Conservation (phyloP, 2,329 filamentous ascomycete genomes). For the Camillea tinctor region DNA sequence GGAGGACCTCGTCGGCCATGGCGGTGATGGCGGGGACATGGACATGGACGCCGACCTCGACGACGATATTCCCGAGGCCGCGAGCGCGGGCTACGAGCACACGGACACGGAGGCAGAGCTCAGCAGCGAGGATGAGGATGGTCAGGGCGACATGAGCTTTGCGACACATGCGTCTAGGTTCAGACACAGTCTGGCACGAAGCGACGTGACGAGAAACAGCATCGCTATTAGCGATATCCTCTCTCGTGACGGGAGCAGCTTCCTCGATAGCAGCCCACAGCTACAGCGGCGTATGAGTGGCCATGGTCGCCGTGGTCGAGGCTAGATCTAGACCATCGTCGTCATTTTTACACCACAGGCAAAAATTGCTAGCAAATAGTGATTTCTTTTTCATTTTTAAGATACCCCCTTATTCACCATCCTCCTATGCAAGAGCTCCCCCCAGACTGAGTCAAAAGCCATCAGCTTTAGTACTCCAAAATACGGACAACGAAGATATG, state of each 20-base stretch:
- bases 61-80: slow-evolving; percentile 66
- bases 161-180: slow-evolving; percentile 32
- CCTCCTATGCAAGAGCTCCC: slow-evolving; percentile 9
- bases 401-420: not conserved
- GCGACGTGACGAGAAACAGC: slow-evolving; percentile 46
- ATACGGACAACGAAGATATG: slow-evolving; percentile 22
- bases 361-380: not conserved
- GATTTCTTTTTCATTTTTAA: not conserved
- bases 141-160: slow-evolving; percentile 38
- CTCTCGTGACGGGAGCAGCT: slow-evolving; percentile 57
- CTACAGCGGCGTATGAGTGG: slow-evolving; percentile 35
- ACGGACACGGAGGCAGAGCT: slow-evolving; percentile 71
- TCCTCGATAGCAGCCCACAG: slow-evolving; percentile 55
- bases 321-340: slow-evolving; percentile 10
- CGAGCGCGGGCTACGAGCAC: slow-evolving; percentile 68
- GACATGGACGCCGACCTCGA: slow-evolving; percentile 70
- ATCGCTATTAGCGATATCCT: slow-evolving; percentile 57
- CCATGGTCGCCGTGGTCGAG: slow-evolving; percentile 21
- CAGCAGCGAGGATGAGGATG: slow-evolving; percentile 42
- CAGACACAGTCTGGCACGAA: slow-evolving; percentile 39
- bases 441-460: not conserved
- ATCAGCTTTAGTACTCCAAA: slow-evolving; percentile 17
- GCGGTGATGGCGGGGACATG: slow-evolving; percentile 39
- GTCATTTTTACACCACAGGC: not conserved
- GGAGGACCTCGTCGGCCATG: slow-evolving; percentile 51